Evolutionary conservation across 2,329 filamentous ascomycete genomes (phyloP).

Genomic region (Verticillium albo-atrum): DNA sequence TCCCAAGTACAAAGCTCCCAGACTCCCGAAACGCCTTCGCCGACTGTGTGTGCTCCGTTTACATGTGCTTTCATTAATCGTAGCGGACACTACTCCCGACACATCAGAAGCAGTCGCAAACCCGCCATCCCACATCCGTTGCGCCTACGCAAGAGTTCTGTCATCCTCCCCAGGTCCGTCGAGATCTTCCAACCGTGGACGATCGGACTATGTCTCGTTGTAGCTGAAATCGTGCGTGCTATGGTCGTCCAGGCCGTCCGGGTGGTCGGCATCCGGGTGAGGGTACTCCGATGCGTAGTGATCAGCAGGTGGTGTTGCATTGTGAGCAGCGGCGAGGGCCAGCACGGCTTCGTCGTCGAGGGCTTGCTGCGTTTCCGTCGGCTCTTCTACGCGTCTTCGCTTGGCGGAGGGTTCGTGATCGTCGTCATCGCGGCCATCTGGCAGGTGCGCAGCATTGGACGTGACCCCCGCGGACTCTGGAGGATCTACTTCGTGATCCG

Average conservation of each 20-base stretch:
- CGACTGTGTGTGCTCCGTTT: no score
- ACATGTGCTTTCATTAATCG: no score
- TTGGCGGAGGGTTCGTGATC: slow-evolving; percentile 11
- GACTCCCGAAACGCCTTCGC: no score
- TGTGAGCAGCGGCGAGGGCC: slow-evolving; percentile 39
- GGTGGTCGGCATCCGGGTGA: neutral
- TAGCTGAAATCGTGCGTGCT: slow-evolving; percentile 25
- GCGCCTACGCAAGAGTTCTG: no score
- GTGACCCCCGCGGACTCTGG: no score
- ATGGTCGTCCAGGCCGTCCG: neutral
- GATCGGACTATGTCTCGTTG: slow-evolving; percentile 27
- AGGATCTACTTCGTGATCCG: neutral
- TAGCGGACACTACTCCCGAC: no score
- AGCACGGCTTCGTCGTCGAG: slow-evolving; percentile 46
- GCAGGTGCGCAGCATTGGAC: neutral
- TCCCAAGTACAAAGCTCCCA: no score
- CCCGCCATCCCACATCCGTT: no score
- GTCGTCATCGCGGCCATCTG: slow-evolving; percentile 19
- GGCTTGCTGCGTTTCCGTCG: slow-evolving; percentile 24
- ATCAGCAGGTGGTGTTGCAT: neutral
- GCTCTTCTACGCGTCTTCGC: slow-evolving; percentile 15
- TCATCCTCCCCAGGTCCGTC: no score
- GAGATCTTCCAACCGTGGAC: no score
- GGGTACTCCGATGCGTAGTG: neutral
- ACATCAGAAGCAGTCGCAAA: no score